Base-by-base conservation (phyloP, 352 stramenopile genomes). In the Phytophthora pseudosyringae region DNA sequence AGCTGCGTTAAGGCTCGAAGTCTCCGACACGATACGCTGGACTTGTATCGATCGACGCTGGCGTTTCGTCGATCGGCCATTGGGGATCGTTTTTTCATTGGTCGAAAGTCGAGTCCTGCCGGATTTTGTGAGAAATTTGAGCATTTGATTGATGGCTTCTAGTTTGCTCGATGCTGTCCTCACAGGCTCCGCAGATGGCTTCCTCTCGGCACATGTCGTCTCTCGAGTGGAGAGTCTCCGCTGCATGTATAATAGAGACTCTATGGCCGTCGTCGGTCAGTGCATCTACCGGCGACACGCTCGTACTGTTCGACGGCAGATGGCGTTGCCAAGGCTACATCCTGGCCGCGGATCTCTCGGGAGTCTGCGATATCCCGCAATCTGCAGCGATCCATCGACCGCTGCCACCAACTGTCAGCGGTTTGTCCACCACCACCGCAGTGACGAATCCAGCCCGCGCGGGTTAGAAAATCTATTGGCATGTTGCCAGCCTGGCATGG, bases 61-160 rank as follows among this genome's bases (percentile, higher is more conserved):
- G 2, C 36, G 38, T 49, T 50, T 58, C n/a, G 10, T 31, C 36
- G 11, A 45, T 58, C 15, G 36, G 3, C 3, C 33, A 59, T 65
- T 65, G 35, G 56, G 1, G 4, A 4, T 16, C 28, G 13, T 29
- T 3, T 26, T 47, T 28, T 44, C 38, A 47, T 65, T 65, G 57
- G 57, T 16, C 3, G 5, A 61, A 61, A 59, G 25, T 15, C 10
- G 28, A 49, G 48, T 13, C 25, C 15, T 56, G 16, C 9, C 44
- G 38, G 48, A 60, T 66, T 60, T 50, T 53, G 49, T 61, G 40
- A 54, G 40, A 61, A 67, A 67, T 15, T 66, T 66, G 29, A n/a
- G 49, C 38, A 61, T 46, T 63, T 53, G 49, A 60, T 52, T 66
- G 58, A 66, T 66, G 58, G 58, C 21, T 66, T 45, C 58, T 35